phyloP scores from a whole-genome alignment of 345 rosid genomes.

The Rhodomyrtus tomentosa region DNA sequence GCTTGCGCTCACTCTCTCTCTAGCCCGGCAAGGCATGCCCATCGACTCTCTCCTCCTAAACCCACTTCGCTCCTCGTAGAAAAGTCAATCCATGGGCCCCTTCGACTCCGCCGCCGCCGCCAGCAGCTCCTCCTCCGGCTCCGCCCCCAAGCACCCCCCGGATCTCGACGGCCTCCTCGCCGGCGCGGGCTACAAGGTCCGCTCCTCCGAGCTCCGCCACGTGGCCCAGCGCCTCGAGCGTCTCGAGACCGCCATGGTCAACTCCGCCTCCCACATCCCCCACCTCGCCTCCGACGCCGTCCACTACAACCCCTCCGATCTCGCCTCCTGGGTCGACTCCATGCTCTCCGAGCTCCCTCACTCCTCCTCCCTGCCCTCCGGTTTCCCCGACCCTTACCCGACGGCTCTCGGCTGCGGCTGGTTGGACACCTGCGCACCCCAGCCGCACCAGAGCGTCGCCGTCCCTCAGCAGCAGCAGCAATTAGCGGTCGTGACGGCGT shows the following conservation, averaged over 20 bases:
- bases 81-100: slow-evolving; percentile 14
- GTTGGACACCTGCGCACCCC: neutral
- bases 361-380: slow-evolving; percentile 14
- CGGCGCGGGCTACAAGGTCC: slow-evolving; percentile 53
- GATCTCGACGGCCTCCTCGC: slow-evolving; percentile 47
- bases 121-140: slow-evolving; percentile 17
- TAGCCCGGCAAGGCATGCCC: neutral
- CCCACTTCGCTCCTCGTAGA: neutral
- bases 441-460: neutral
- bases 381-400: slow-evolving; percentile 9
- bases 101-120: slow-evolving; percentile 15
- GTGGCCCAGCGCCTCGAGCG: slow-evolving; percentile 56
- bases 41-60: neutral
- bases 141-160: slow-evolving; percentile 14
- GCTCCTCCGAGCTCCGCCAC: slow-evolving; percentile 42
- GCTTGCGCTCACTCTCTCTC: neutral
- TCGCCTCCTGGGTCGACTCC: slow-evolving; percentile 55
- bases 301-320: slow-evolving; percentile 53
- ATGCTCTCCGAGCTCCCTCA: slow-evolving; percentile 38
- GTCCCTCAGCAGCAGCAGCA: slow-evolving; percentile 12
- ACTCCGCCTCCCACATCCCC: slow-evolving; percentile 31
- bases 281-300: slow-evolving; percentile 35
- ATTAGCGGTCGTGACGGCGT: slow-evolving; percentile 18
- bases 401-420: neutral
- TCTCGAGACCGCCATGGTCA: slow-evolving; percentile 49